phyloP scores from a whole-genome alignment of 176 grass and related monocot genomes.

The Paspalum vaginatum region DNA sequence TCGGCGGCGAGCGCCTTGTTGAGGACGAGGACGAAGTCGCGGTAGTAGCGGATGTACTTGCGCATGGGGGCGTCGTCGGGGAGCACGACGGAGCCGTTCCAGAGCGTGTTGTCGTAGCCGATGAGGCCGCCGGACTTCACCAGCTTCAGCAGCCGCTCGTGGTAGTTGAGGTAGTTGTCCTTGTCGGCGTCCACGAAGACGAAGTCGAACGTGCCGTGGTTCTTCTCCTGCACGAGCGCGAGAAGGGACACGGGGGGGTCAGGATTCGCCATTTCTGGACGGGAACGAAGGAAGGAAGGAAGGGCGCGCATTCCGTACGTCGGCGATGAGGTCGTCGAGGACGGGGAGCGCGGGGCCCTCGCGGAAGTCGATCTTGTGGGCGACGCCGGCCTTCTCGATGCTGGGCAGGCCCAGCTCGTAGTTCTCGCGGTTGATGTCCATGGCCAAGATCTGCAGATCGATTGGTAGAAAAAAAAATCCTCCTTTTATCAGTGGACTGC shows the following conservation, averaged over 20 bases:
- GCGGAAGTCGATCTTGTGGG: slow-evolving; percentile 98
- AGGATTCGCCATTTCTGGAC: background rate
- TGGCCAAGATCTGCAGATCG: slow-evolving; percentile 74
- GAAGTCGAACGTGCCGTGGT: slow-evolving; percentile 80
- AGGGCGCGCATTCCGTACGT: slow-evolving; percentile 38
- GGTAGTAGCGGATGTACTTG: slow-evolving; percentile 87
- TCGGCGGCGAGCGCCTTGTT: slow-evolving; percentile 96
- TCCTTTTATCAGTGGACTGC: background rate
- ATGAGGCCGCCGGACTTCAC: slow-evolving; percentile 83
- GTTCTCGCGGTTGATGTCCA: slow-evolving; percentile 97
- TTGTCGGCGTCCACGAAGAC: slow-evolving; percentile 98
- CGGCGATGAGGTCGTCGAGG: slow-evolving; percentile 70
- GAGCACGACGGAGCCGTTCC: slow-evolving; percentile 89
- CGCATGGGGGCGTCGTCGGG: slow-evolving; percentile 83
- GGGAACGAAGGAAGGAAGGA: background rate
- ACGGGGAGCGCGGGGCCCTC: slow-evolving; percentile 79
- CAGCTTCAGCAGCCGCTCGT: slow-evolving; percentile 80
- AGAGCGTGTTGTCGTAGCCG: slow-evolving; percentile 98
- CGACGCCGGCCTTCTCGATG: slow-evolving; percentile 86
- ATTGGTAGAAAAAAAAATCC: background rate
- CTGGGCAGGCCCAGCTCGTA: slow-evolving; percentile 84
- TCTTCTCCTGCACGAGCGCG: slow-evolving; percentile 42
- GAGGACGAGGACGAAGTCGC: slow-evolving; percentile 82
- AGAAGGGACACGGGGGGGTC: background rate
- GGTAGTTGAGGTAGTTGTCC: slow-evolving; percentile 99